phyloP scores from a whole-genome alignment of 1,139 yeast species.

The Spencermartinsiella ligniputridi region DNA sequence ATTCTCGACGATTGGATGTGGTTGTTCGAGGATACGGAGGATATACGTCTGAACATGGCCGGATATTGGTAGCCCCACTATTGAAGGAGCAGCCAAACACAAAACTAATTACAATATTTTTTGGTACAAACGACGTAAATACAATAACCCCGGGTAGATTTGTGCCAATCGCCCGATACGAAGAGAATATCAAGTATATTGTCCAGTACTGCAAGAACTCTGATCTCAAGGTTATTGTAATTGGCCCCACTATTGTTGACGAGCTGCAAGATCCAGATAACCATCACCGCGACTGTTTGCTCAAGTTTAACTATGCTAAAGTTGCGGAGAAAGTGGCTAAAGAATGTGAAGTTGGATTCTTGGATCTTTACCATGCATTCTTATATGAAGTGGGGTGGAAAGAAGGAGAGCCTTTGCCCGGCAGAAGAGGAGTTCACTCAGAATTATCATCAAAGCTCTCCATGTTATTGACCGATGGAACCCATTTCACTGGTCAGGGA shows the following conservation, averaged over 20 bases:
- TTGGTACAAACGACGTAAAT: conserved; percentile 74
- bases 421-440: conserved; percentile 15
- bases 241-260: conserved; percentile 54
- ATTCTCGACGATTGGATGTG: conserved; percentile 54
- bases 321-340: conserved; percentile 46
- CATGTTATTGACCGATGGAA: conserved; percentile 48
- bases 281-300: conserved; percentile 37
- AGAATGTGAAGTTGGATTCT: conserved; percentile 45
- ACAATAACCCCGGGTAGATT: conserved; percentile 44
- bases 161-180: conserved; percentile 48
- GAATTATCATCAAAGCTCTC: conserved; percentile 18
- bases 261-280: conserved; percentile 19
- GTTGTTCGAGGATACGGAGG: conserved; percentile 58
- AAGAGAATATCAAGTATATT: conserved; percentile 44
- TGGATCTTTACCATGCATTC: conserved; percentile 51
- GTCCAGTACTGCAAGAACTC: conserved; percentile 37
- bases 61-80: conserved; percentile 17
- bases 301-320: conserved; percentile 46
- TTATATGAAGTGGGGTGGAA: conserved; percentile 25
- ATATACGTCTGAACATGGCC: conserved; percentile 49
- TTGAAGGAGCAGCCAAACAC: conserved; percentile 11
- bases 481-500: conserved; percentile 61
- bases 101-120: conserved; percentile 41
- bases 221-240: conserved; percentile 47
- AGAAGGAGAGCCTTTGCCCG: conserved; percentile 22